Evolutionary conservation across 176 grass and related monocot genomes (phyloP).

Genomic region (Themeda triandra): DNA sequence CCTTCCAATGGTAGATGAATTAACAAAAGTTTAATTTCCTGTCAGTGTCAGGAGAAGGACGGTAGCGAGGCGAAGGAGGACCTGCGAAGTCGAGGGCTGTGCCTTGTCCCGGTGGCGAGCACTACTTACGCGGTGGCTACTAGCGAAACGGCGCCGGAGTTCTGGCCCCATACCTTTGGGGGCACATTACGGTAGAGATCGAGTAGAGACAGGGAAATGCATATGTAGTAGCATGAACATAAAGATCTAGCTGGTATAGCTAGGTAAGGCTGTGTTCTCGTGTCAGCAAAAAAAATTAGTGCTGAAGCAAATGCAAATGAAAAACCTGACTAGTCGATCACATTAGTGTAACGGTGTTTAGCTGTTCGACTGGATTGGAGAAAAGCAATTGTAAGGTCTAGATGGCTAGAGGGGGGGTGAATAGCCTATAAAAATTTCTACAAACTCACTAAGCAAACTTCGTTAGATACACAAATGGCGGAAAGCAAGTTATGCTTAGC

Average conservation of each 20-base stretch:
- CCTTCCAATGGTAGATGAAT: neutral
- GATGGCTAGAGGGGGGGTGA: too few relatives aligned
- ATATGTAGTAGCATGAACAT: neutral
- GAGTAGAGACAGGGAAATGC: neutral
- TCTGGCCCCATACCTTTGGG: conserved; percentile 83
- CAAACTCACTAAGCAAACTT: too few relatives aligned
- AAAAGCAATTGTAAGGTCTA: too few relatives aligned
- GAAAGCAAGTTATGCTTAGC: too few relatives aligned
- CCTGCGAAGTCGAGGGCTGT: conserved; percentile 71
- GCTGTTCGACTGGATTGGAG: too few relatives aligned
- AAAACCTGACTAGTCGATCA: neutral
- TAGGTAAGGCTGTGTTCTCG: neutral
- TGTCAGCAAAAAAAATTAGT: neutral
- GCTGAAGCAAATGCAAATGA: neutral
- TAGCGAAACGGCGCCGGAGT: conserved; percentile 51
- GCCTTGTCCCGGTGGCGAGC: conserved; percentile 72
- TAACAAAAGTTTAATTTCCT: neutral
- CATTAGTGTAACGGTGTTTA: neutral
- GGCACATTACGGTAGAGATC: conserved; percentile 61
- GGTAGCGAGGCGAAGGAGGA: conserved; percentile 34
- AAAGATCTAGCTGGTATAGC: neutral
- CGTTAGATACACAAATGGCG: too few relatives aligned
- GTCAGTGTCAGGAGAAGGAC: neutral
- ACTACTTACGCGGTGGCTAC: conserved; percentile 60
- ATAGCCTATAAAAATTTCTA: too few relatives aligned